phyloP scores from a whole-genome alignment of 306 rosid genomes.

The Luffa acutangula region DNA sequence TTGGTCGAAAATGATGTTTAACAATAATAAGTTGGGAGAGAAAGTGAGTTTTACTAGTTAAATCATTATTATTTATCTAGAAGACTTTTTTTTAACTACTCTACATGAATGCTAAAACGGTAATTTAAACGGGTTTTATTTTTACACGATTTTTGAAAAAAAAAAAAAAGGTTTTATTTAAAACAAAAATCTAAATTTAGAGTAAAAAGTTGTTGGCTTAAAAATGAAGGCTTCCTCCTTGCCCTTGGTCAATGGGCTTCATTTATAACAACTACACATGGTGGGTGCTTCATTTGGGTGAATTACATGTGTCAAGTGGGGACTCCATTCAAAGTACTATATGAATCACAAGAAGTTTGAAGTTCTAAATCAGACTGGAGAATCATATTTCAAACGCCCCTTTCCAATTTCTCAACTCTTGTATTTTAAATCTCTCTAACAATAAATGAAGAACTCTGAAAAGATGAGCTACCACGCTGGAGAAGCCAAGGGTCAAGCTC shows the following conservation, averaged over 20 bases:
- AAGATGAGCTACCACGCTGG: constrained; percentile 39
- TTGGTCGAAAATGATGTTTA: no score
- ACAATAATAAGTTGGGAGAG: no score
- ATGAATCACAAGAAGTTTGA: neutral
- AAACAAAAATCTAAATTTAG: no score
- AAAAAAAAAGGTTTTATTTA: no score
- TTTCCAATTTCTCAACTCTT: neutral
- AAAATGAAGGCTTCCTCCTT: neutral
- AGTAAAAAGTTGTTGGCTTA: no score
- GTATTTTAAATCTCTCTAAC: neutral
- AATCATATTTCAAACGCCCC: neutral
- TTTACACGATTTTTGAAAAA: no score
- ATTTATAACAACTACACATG: neutral
- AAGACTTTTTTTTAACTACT: no score
- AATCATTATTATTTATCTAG: no score
- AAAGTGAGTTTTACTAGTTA: no score
- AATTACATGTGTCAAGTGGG: neutral
- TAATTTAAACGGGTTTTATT: no score
- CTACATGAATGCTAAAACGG: no score
- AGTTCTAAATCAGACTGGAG: neutral
- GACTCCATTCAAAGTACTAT: neutral
- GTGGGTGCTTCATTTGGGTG: neutral
- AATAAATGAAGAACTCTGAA: constrained; percentile 33
- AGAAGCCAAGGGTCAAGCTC: constrained; percentile 49
- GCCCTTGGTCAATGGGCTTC: neutral